These are phyloP conservation scores for Wickerhamiella spandovensis DNA, from an alignment of 805 yeast species.

Conservation along the genomic window DNA sequence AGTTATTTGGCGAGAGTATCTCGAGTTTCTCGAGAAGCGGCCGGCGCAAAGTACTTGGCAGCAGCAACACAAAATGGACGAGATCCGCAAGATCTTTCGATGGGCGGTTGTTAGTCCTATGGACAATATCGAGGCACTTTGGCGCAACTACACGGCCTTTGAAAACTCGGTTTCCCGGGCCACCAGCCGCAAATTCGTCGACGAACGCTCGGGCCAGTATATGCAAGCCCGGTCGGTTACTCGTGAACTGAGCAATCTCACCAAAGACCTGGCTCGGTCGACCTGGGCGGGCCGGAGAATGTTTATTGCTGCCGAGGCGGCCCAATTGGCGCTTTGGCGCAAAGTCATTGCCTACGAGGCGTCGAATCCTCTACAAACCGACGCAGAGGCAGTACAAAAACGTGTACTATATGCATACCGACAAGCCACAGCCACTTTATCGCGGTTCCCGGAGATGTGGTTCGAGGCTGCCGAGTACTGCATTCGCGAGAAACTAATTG, in stretches of 20 bases:
- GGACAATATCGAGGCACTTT: slow-evolving; percentile 55
- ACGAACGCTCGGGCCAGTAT: slow-evolving; percentile 69
- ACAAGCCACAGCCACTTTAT: slow-evolving; percentile 48
- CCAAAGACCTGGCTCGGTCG: slow-evolving; percentile 35
- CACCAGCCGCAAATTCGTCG: slow-evolving; percentile 72
- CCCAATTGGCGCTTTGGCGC: slow-evolving; percentile 46
- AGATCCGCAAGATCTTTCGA: slow-evolving; percentile 59
- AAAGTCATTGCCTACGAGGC: slow-evolving; percentile 73
- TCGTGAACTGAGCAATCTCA: slow-evolving; percentile 52
- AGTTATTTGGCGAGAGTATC: slow-evolving; percentile 66
- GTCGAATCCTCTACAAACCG: slow-evolving; percentile 50
- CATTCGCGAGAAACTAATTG: slow-evolving; percentile 6
- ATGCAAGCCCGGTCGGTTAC: slow-evolving; percentile 75
- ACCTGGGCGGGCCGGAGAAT: slow-evolving; percentile 22
- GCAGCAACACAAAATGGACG: slow-evolving; percentile 64
- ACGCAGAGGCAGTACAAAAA: slow-evolving; percentile 33
- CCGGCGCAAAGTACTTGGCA: slow-evolving; percentile 60
- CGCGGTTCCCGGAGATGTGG: slow-evolving; percentile 68
- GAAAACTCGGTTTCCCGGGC: slow-evolving; percentile 63
- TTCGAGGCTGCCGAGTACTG: slow-evolving; percentile 37
- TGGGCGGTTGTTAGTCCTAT: slow-evolving; percentile 65
- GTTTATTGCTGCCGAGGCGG: slow-evolving; percentile 18
- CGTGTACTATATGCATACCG: slow-evolving; percentile 62
- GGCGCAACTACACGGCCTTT: slow-evolving; percentile 74
- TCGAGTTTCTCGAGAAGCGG: slow-evolving; percentile 58